phyloP scores from a whole-genome alignment of 768 basidiomycete genomes.

The Pleurotus tuber-regium region DNA sequence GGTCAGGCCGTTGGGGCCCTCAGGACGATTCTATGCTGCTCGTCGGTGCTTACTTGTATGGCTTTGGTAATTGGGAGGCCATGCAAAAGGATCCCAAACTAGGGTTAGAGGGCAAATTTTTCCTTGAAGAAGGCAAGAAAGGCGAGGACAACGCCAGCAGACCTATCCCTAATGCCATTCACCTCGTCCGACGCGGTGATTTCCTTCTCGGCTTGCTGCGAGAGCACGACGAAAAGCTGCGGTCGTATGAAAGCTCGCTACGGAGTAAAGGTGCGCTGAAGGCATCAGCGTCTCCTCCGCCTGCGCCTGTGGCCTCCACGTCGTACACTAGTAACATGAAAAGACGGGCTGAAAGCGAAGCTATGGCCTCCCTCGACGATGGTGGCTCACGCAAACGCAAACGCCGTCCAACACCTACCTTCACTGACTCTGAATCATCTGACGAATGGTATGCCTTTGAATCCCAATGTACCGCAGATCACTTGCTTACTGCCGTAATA shows the following conservation, averaged over 20 bases:
- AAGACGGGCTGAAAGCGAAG: slow-evolving; percentile 83
- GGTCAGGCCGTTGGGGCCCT: slow-evolving; percentile 94
- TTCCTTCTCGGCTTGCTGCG: slow-evolving; percentile 82
- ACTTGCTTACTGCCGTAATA: slow-evolving; percentile 25
- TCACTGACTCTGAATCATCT: slow-evolving; percentile 91
- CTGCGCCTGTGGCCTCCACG: slow-evolving; percentile 65
- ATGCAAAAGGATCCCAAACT: slow-evolving; percentile 89
- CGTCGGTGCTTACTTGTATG: slow-evolving; percentile 89
- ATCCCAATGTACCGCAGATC: slow-evolving; percentile 3
- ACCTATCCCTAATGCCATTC: slow-evolving; percentile 96
- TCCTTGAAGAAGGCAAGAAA: slow-evolving; percentile 97
- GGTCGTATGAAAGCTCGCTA: slow-evolving; percentile 81
- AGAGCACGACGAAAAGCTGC: slow-evolving; percentile 89
- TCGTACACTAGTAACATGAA: slow-evolving; percentile 61
- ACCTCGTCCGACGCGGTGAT: slow-evolving; percentile 95
- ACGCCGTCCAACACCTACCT: slow-evolving; percentile 92
- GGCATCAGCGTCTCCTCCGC: slow-evolving; percentile 72
- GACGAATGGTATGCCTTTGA: slow-evolving; percentile 74
- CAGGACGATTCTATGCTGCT: slow-evolving; percentile 93
- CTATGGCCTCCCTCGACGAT: slow-evolving; percentile 78
- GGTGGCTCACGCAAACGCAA: slow-evolving; percentile 73
- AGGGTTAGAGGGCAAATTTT: slow-evolving; percentile 88
- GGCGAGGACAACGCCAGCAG: slow-evolving; percentile 80
- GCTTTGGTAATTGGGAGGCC: slow-evolving; percentile 96
- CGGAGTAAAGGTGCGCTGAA: slow-evolving; percentile 70